Conservation (phyloP, 305 asterid species). For the Fraxinus nigra region DNA sequence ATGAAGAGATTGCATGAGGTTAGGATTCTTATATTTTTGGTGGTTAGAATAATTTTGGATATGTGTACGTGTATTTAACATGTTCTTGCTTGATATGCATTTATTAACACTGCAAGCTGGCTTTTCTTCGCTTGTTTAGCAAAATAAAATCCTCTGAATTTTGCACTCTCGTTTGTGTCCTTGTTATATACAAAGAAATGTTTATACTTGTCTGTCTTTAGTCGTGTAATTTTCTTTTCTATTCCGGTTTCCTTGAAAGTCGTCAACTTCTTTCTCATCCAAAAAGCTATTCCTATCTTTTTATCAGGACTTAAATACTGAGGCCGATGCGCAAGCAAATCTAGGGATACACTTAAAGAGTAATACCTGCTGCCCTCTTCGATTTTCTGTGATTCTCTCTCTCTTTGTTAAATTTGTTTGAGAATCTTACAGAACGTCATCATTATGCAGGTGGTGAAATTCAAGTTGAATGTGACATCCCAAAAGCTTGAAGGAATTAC, state of each 20-base stretch:
- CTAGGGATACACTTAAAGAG: constrained; percentile 66
- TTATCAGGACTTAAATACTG: constrained; percentile 67
- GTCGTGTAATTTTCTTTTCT: background rate
- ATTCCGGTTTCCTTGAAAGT: background rate
- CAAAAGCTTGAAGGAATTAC: background rate
- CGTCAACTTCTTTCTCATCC: background rate
- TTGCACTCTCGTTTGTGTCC: background rate
- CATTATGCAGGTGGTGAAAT: constrained; percentile 68
- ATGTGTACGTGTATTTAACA: background rate
- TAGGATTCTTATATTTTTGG: background rate
- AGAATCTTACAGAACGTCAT: background rate
- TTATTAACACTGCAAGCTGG: background rate
- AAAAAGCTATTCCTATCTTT: background rate
- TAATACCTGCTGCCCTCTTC: constrained; percentile 30
- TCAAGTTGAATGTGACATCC: constrained; percentile 54
- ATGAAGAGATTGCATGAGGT: background rate
- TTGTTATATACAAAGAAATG: background rate
- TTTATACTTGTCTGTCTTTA: background rate
- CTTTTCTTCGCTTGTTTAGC: background rate
- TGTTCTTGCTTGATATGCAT: background rate
- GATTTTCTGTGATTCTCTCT: background rate
- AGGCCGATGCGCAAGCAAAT: constrained; percentile 95
- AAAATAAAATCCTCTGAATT: background rate
- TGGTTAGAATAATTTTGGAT: background rate
- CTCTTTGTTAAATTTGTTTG: background rate